Evolutionary conservation across 352 stramenopile genomes (phyloP).

Genomic region (Phytophthora syringae): DNA sequence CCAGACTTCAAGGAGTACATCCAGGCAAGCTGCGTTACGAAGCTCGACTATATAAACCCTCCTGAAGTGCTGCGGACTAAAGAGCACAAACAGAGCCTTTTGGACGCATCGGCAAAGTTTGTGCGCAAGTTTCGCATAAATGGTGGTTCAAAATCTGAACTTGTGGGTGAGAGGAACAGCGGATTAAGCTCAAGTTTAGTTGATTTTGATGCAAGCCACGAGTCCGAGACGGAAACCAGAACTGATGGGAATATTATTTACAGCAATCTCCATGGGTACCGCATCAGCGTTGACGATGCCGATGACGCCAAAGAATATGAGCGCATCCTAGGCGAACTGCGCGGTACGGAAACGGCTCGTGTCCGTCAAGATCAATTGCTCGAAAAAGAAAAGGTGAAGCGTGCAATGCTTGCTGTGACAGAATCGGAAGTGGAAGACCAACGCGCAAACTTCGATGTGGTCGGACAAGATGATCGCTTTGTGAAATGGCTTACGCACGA

Average conservation of each 20-base stretch:
- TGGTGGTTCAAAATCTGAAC: not conserved
- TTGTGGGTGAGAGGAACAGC: not conserved
- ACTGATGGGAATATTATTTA: conserved; percentile 51
- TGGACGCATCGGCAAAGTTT: conserved; percentile 35
- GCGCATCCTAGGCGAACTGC: conserved; percentile 74
- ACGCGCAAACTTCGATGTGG: conserved; percentile 47
- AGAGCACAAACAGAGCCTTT: conserved; percentile 49
- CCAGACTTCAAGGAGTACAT: conserved; percentile 32
- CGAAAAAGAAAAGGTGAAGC: conserved; percentile 42
- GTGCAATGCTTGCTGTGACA: conserved; percentile 16
- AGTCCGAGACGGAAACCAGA: conserved; percentile 9
- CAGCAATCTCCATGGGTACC: conserved; percentile 84
- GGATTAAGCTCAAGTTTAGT: not conserved
- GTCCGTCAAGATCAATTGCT: conserved; percentile 35
- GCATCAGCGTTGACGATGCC: conserved; percentile 68
- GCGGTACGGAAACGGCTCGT: conserved; percentile 48
- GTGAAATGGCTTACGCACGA: conserved; percentile 55
- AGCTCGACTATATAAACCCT: conserved; percentile 42
- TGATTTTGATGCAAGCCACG: conserved; percentile 10
- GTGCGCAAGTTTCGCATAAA: conserved; percentile 20
- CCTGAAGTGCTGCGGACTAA: conserved; percentile 33
- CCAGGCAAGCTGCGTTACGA: conserved; percentile 11
- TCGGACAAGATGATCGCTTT: conserved; percentile 47
- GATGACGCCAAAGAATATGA: conserved; percentile 77
- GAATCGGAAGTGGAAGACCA: conserved; percentile 58